A percentile compares a stretch with the other conserved stretches of the same genome.
Evolutionary conservation across 192 early-diverging fungal genomes (phyloP).

Genomic region (Spinellus fusiger): DNA sequence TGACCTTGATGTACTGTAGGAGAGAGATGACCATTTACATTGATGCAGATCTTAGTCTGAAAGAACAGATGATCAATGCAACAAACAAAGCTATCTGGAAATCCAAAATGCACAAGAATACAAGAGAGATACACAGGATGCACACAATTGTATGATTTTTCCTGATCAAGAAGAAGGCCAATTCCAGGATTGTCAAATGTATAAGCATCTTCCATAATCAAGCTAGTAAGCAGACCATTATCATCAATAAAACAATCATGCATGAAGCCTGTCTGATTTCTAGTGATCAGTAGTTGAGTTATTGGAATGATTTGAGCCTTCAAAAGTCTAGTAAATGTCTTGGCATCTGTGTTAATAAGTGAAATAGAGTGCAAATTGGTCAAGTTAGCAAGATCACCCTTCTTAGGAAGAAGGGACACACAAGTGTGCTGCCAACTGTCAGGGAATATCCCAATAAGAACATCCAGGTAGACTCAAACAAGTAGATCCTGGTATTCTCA

Average conservation of each 20-base stretch:
- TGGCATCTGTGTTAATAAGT: neutral
- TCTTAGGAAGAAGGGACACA: conserved; percentile 16
- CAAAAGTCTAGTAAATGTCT: neutral
- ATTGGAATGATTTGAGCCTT: neutral
- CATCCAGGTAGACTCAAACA: too few species aligned
- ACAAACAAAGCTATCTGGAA: neutral
- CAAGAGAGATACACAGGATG: conserved; percentile 6
- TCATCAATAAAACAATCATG: neutral
- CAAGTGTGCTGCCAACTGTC: conserved; percentile 8
- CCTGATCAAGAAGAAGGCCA: conserved; percentile 13
- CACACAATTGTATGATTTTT: conserved; percentile 20
- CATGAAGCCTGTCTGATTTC: neutral
- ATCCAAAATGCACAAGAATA: conserved; percentile 12
- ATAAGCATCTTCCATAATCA: neutral
- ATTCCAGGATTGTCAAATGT: neutral
- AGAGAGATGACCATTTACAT: conserved; percentile 16
- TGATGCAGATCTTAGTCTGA: conserved; percentile 2
- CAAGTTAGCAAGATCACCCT: conserved; percentile 1
- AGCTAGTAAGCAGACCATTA: neutral
- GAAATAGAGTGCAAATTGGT: neutral
- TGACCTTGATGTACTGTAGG: conserved; percentile 3
- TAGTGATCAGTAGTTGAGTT: neutral
- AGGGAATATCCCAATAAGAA: too few species aligned
- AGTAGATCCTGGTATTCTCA: too few species aligned
- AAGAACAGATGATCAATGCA: conserved; percentile 20